A percentile compares a stretch with the other conserved stretches of the same genome.
phyloP scores from a whole-genome alignment of 75 land plant genomes.

The Sequoia sempervirens region DNA sequence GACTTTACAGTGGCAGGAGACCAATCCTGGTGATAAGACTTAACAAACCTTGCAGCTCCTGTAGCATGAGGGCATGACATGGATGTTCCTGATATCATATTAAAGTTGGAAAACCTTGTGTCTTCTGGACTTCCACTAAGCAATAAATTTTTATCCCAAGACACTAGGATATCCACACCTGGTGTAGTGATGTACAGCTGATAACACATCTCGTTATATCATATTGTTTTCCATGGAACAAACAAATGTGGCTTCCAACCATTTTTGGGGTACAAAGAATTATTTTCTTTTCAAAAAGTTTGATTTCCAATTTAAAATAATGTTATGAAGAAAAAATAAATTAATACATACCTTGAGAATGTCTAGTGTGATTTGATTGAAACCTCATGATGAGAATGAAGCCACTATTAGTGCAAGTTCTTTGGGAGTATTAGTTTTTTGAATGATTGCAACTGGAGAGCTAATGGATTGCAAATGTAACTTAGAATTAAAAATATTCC shows the following conservation, averaged over 20 bases:
- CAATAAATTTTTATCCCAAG: slow-evolving; percentile 23
- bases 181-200: slow-evolving; percentile 64
- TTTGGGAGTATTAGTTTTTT: too few relatives aligned
- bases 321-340: too few relatives aligned
- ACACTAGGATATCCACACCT: slow-evolving; percentile 46
- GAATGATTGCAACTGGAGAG: too few relatives aligned
- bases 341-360: slow-evolving; percentile 38
- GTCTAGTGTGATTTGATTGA: slow-evolving; percentile 18
- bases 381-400: slow-evolving; percentile 64
- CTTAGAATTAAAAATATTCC: too few relatives aligned
- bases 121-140: slow-evolving; percentile 12
- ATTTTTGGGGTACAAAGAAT: too few relatives aligned
- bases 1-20: slow-evolving; percentile 41
- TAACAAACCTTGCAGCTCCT: slow-evolving; percentile 38
- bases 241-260: too few relatives aligned
- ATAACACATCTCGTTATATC: background rate
- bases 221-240: background rate
- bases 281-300: too few relatives aligned
- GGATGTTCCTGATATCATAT: slow-evolving; percentile 51
- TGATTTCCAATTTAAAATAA: too few relatives aligned
- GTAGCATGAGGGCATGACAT: slow-evolving; percentile 54
- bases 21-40: slow-evolving; percentile 37
- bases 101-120: slow-evolving; percentile 14
- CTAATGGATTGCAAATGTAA: too few relatives aligned
- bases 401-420: too few relatives aligned